Percentiles rank a stretch among this genome's conserved stretches.
phyloP scores from a whole-genome alignment of 768 basidiomycete species.

The Auricularia sp. region DNA sequence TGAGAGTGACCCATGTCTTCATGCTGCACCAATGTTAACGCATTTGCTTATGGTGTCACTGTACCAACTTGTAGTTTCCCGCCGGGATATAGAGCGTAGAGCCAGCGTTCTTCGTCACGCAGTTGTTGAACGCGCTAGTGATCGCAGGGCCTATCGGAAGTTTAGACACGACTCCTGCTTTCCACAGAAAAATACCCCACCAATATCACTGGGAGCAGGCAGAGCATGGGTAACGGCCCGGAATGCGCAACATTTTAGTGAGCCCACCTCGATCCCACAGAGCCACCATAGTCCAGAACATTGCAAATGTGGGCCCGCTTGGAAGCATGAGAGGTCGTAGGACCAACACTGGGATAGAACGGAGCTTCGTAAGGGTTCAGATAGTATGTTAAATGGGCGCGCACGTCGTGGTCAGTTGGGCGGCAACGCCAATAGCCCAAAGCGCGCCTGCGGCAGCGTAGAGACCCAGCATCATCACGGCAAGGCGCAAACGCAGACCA shows the following conservation, averaged over 20 bases:
- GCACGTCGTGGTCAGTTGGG: background rate
- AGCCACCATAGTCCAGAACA: conserved; percentile 21
- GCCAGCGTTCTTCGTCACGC: conserved; percentile 17
- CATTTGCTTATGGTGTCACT: background rate
- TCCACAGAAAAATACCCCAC: background rate
- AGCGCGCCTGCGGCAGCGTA: background rate
- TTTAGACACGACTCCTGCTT: conserved; percentile 7
- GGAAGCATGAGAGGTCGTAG: background rate
- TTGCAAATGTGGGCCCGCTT: conserved; percentile 16
- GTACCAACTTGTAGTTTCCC: conserved; percentile 15
- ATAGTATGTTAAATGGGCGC: background rate
- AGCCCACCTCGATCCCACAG: conserved; percentile 17
- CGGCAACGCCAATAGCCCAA: background rate
- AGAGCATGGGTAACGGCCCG: background rate
- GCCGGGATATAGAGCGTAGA: conserved; percentile 16
- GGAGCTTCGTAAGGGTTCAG: background rate
- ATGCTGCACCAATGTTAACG: conserved; percentile 9
- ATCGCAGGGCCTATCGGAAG: conserved; percentile 20
- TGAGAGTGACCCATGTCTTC: conserved; percentile 22
- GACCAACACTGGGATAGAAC: background rate
- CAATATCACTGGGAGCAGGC: no score
- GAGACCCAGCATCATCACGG: background rate
- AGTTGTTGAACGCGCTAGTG: conserved; percentile 19
- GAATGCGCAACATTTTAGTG: background rate
- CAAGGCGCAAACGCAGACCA: no score